Conservation (phyloP, 805 yeast genomes). For the Yarrowia sp. region DNA sequence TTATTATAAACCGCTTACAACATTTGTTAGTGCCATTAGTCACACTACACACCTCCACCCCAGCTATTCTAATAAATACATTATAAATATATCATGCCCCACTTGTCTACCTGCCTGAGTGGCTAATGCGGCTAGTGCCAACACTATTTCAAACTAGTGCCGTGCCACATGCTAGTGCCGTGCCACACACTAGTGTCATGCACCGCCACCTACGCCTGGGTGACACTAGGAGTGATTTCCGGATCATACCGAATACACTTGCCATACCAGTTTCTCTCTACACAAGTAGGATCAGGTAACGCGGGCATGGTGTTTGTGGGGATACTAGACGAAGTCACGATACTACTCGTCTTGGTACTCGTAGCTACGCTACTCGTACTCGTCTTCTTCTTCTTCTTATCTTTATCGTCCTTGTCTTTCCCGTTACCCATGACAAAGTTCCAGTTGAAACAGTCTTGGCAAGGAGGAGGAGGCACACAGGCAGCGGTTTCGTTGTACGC, state of each 20-base stretch:
- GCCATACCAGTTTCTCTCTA: conserved; percentile 43
- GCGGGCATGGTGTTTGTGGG: conserved; percentile 22
- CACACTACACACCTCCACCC: background rate
- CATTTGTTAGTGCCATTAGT: too few relatives aligned
- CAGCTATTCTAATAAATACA: conserved; percentile 1
- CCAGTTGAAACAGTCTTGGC: conserved; percentile 92
- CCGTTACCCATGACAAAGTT: conserved; percentile 48
- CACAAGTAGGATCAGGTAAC: conserved; percentile 39
- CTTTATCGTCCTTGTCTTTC: conserved; percentile 27
- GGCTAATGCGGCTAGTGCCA: conserved; percentile 2
- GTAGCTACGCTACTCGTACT: background rate
- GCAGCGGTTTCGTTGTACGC: conserved; percentile 73
- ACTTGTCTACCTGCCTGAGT: too few relatives aligned
- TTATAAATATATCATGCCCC: conserved; percentile 5
- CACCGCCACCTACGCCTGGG: background rate
- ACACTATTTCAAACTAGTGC: conserved; percentile 9
- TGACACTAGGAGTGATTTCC: background rate
- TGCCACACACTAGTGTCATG: background rate
- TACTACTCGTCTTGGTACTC: background rate
- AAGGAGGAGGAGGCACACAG: conserved; percentile 74
- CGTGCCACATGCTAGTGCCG: conserved; percentile 21
- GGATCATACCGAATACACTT: conserved; percentile 30
- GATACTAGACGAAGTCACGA: background rate
- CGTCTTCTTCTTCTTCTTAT: conserved; percentile 8
- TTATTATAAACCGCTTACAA: too few relatives aligned